Evolutionary conservation across 2,329 filamentous ascomycete species (phyloP), one percentile per base, ranked within the genome.

Genomic region (Colletotrichum filicis): DNA sequence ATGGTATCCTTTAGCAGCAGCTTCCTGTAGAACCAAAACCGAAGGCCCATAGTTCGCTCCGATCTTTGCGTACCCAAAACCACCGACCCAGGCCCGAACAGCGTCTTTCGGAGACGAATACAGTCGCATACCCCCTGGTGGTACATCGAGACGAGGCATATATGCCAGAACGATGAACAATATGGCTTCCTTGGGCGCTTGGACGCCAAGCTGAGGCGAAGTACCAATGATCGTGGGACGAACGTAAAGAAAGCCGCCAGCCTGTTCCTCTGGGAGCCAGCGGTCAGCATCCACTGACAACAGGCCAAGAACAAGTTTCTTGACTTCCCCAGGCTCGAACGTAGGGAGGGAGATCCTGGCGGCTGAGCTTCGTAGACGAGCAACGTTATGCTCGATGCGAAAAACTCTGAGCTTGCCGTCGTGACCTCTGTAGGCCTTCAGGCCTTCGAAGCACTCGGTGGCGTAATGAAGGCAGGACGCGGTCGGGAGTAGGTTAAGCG

Each of bases 31-130:
- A 4, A 94, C 94, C 66, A 94, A 87, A 66, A 98, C 87, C 24
- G 90, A 92, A 24, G 95, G 95, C 0, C 95, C 95, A 82, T 98
- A 98, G 87, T 98, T 98, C 74, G 95, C 95, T 67, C 95, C 95
- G 37, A 98, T 90, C 85, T 98, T 98, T 73, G 95, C 95, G 80
- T 93, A 95, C 0, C 95, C 95, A 81, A 97, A 97, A 9, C 96
- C 95, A 74, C 95, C 95, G 26, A 94, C 95, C 95, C 95, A 98
- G 14, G 95, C 95, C 76, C 95, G 92, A 69, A 97, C 92, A 86
- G 92, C 94, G 82, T 97, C 94, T 76, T 95, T 91, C 68, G 91
- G 89, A 57, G 90, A 94, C 0, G 95, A 96, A 79, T 96, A 90
- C 58, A 97, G 89, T 77, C 90, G 92, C 87, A 97, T 88, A 75